phyloP scores from a whole-genome alignment of 345 rosid species.

The Dipteronia sinensis region DNA sequence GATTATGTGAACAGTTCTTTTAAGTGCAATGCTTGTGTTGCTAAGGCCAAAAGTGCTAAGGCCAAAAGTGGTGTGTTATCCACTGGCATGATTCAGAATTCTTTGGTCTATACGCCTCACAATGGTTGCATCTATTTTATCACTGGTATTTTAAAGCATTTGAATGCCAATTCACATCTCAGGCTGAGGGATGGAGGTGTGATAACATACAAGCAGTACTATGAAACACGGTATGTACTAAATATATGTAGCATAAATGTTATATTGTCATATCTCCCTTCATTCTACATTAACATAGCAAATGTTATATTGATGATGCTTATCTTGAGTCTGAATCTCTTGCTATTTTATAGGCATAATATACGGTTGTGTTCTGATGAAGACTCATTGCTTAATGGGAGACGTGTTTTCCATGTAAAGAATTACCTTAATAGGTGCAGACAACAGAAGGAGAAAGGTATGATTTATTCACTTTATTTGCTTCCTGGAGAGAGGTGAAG shows the following conservation, averaged over 20 bases:
- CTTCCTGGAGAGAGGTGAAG: not conserved
- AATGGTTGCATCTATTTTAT: constrained; percentile 62
- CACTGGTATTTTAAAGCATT: constrained; percentile 40
- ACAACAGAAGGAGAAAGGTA: constrained; percentile 67
- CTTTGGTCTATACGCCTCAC: constrained; percentile 79
- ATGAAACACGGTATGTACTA: constrained; percentile 42
- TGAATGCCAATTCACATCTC: constrained; percentile 57
- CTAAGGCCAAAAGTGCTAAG: constrained; percentile 51
- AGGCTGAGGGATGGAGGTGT: constrained; percentile 40
- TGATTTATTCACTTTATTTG: not conserved
- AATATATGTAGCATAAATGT: not conserved
- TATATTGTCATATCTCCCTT: not conserved
- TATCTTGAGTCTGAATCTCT: constrained; percentile 9
- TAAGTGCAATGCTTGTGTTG: not conserved
- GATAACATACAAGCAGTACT: constrained; percentile 59
- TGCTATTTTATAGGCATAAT: constrained; percentile 50
- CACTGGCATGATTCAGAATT: constrained; percentile 52
- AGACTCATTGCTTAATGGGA: constrained; percentile 50
- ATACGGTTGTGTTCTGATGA: constrained; percentile 40
- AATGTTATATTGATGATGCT: not conserved
- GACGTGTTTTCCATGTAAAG: constrained; percentile 59
- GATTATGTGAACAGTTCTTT: not conserved
- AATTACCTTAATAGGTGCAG: constrained; percentile 45
- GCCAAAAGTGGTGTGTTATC: constrained; percentile 57
- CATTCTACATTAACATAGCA: not conserved